phyloP scores from a whole-genome alignment of 2,329 filamentous ascomycete species.

The Sclerotiophoma versabilis region DNA sequence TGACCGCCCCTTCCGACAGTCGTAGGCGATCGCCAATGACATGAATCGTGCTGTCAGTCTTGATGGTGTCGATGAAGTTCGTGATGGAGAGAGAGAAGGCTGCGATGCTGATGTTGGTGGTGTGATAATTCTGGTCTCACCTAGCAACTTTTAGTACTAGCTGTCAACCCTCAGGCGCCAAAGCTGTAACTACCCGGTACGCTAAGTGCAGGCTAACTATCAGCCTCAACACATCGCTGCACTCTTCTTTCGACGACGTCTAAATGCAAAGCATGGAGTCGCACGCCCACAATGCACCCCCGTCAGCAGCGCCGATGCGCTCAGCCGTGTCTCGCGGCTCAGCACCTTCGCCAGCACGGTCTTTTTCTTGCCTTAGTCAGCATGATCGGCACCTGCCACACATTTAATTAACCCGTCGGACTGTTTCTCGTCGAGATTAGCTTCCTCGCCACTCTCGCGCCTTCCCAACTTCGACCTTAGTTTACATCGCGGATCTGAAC shows the following conservation, averaged over 20 bases:
- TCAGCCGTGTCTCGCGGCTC: conserved; percentile 13
- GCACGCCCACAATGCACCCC: conserved; percentile 11
- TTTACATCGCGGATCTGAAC: conserved; percentile 48
- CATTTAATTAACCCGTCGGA: conserved; percentile 24
- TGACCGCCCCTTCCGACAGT: conserved; percentile 30
- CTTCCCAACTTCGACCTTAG: conserved; percentile 49
- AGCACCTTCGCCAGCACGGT: conserved; percentile 5
- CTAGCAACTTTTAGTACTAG: conserved; percentile 34
- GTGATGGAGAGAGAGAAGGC: background rate
- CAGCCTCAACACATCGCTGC: conserved; percentile 40
- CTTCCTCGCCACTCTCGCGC: conserved; percentile 39
- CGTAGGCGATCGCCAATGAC: conserved; percentile 19
- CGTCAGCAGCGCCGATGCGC: conserved; percentile 13
- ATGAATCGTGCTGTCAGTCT: conserved; percentile 13
- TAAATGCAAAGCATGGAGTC: conserved; percentile 20
- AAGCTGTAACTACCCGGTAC: conserved; percentile 21
- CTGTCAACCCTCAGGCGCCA: conserved; percentile 23
- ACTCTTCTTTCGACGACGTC: conserved; percentile 35
- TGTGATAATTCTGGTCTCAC: conserved; percentile 19
- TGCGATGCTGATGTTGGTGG: conserved; percentile 6
- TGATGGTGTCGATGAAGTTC: background rate
- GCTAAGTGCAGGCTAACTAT: conserved; percentile 38
- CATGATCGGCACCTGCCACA: conserved; percentile 23
- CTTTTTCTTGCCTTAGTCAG: conserved; percentile 31
- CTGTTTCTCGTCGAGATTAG: conserved; percentile 22